phyloP scores from a whole-genome alignment of 225 moss, liverwort and hornwort species.

The Ulota crispa region DNA sequence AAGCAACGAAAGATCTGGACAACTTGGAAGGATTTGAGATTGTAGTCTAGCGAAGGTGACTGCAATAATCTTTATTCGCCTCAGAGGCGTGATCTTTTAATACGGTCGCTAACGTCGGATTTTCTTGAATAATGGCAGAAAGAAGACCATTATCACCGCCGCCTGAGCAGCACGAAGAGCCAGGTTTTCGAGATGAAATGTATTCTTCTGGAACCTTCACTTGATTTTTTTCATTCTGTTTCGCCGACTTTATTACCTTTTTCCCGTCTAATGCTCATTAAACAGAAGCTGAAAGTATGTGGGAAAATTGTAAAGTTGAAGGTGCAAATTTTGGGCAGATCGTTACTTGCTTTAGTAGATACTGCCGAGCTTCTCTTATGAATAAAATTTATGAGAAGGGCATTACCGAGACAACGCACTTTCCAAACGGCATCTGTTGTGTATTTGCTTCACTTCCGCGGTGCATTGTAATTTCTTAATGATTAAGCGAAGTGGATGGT shows the following conservation, averaged over 20 bases:
- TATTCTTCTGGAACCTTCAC: conserved; percentile 22
- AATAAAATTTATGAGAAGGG: background rate
- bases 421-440: background rate
- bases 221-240: conserved; percentile 5
- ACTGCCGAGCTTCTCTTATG: conserved; percentile 3
- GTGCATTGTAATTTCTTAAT: background rate
- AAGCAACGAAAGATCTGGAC: background rate
- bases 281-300: background rate
- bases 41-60: conserved; percentile 5
- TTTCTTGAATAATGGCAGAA: conserved; percentile 37
- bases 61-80: background rate
- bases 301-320: conserved; percentile 9
- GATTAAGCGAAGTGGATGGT: background rate
- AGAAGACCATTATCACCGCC: conserved; percentile 51
- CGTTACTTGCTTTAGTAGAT: background rate
- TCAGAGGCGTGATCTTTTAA: background rate
- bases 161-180: conserved; percentile 54
- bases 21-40: background rate
- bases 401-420: background rate
- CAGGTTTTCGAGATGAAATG: conserved; percentile 59
- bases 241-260: background rate
- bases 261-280: background rate
- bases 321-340: conserved; percentile 9
- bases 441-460: conserved; percentile 2
- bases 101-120: conserved; percentile 8